Conservation (phyloP, 352 stramenopile genomes). For the Globisporangium yorkense region DNA sequence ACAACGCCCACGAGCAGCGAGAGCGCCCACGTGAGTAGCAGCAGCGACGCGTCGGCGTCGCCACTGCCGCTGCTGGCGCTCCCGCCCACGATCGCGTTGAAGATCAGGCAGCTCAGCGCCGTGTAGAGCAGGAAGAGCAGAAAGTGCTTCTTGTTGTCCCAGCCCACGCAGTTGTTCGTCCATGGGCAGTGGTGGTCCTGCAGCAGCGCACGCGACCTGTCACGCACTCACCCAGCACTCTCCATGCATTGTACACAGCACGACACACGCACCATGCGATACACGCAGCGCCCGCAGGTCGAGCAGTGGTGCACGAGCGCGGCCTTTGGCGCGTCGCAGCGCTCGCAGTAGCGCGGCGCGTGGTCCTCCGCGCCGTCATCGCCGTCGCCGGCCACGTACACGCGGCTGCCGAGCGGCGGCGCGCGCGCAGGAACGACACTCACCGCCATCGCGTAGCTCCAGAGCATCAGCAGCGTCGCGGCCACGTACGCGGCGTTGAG, state of each 20-base stretch:
- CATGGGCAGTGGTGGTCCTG: conserved; percentile 82
- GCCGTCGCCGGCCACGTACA: conserved; percentile 1
- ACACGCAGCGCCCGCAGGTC: conserved; percentile 62
- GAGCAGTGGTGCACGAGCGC: conserved; percentile 73
- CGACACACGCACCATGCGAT: conserved; percentile 43
- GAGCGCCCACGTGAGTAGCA: conserved; percentile 46
- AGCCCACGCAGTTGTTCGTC: conserved; percentile 83
- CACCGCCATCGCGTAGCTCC: conserved; percentile 65
- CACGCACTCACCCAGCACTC: background rate
- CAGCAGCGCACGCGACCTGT: too few relatives aligned
- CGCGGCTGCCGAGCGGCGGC: conserved; percentile 13
- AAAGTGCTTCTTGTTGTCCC: conserved; percentile 83
- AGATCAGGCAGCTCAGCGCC: conserved; percentile 52
- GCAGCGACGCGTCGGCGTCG: conserved; percentile 15
- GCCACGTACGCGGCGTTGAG: conserved; percentile 38
- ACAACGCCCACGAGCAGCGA: conserved; percentile 47
- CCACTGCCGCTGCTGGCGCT: background rate
- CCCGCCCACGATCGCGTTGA: conserved; percentile 34
- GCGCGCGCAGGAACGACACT: conserved; percentile 14
- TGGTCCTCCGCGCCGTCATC: conserved; percentile 1
- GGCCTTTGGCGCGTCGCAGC: conserved; percentile 61
- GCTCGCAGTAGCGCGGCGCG: conserved; percentile 63
- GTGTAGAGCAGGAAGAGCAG: conserved; percentile 79
- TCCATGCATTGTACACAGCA: background rate
- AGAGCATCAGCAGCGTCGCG: conserved; percentile 57